Evolutionary conservation across 306 rosid species (phyloP).

Genomic region (Malus orientalis): DNA sequence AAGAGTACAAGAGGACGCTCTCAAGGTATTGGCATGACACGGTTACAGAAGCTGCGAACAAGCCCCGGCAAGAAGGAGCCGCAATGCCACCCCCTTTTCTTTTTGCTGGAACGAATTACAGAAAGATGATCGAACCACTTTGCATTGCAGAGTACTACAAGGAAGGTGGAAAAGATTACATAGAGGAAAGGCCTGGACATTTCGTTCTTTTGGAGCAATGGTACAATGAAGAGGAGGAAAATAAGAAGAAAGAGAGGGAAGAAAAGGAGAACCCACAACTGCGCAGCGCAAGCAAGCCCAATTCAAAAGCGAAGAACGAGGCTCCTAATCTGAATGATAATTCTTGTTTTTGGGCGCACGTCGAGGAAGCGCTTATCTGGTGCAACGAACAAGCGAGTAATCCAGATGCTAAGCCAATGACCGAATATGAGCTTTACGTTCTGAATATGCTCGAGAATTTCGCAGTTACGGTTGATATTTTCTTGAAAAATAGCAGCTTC

Average conservation of each 20-base stretch:
- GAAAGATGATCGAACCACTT: slow-evolving; percentile 66
- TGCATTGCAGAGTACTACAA: slow-evolving; percentile 42
- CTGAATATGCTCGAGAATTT: slow-evolving; percentile 20
- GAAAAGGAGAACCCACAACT: too few species aligned
- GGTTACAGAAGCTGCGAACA: slow-evolving; percentile 38
- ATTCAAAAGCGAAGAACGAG: background rate
- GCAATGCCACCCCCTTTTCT: slow-evolving; percentile 29
- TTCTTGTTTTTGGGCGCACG: slow-evolving; percentile 70
- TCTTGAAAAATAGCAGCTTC: slow-evolving; percentile 43
- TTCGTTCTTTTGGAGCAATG: slow-evolving; percentile 35
- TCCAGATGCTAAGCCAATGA: background rate
- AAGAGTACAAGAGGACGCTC: slow-evolving; percentile 15
- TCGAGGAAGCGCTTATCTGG: slow-evolving; percentile 49
- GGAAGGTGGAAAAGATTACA: slow-evolving; percentile 6
- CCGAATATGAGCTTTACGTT: slow-evolving; percentile 40
- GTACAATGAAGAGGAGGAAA: background rate
- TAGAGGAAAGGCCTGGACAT: slow-evolving; percentile 29
- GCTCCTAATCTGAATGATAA: slow-evolving; percentile 36
- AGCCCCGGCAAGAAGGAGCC: slow-evolving; percentile 38
- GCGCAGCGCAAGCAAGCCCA: background rate
- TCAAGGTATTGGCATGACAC: slow-evolving; percentile 33
- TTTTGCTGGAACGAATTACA: slow-evolving; percentile 32
- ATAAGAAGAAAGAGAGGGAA: background rate
- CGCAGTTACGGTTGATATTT: slow-evolving; percentile 56
- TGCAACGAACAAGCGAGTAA: slow-evolving; percentile 12